Conservation (phyloP, 306 rosid species). For the Cicer judaicum region DNA sequence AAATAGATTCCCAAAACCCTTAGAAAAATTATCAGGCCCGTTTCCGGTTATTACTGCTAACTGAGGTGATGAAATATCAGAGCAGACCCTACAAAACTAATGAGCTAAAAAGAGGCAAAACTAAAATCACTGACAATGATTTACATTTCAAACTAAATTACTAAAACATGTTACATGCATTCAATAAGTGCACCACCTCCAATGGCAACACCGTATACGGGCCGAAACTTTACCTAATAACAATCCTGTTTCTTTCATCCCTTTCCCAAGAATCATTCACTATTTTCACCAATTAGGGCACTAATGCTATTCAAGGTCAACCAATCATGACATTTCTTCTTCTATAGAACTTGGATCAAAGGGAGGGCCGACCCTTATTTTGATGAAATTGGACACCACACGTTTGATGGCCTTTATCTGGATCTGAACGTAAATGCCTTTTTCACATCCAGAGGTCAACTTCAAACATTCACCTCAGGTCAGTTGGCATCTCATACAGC, state of each 20-base stretch:
- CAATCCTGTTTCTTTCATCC: too few relatives aligned
- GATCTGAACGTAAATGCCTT: constrained; percentile 34
- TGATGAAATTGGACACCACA: constrained; percentile 7
- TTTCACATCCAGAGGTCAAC: constrained; percentile 5
- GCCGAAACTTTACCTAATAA: too few relatives aligned
- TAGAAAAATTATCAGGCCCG: too few relatives aligned
- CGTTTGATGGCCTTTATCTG: constrained; percentile 2
- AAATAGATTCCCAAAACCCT: not conserved
- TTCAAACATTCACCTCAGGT: constrained; percentile 11
- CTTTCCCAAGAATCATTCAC: too few relatives aligned
- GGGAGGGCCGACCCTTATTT: not conserved
- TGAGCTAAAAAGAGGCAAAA: constrained; percentile 6
- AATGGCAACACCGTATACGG: not conserved
- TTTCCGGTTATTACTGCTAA: not conserved
- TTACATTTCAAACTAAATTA: constrained; percentile 37
- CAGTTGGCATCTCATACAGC: not conserved
- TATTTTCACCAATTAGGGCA: too few relatives aligned
- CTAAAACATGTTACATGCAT: constrained; percentile 12
- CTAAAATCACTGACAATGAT: constrained; percentile 13
- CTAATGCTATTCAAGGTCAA: not conserved
- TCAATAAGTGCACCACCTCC: constrained; percentile 2
- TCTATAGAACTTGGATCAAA: constrained; percentile 14
- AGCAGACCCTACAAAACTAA: constrained; percentile 6
- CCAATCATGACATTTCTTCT: not conserved
- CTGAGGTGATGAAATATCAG: not conserved